phyloP scores from a whole-genome alignment of 495 filamentous ascomycete species.

The Xylaria telfairii region DNA sequence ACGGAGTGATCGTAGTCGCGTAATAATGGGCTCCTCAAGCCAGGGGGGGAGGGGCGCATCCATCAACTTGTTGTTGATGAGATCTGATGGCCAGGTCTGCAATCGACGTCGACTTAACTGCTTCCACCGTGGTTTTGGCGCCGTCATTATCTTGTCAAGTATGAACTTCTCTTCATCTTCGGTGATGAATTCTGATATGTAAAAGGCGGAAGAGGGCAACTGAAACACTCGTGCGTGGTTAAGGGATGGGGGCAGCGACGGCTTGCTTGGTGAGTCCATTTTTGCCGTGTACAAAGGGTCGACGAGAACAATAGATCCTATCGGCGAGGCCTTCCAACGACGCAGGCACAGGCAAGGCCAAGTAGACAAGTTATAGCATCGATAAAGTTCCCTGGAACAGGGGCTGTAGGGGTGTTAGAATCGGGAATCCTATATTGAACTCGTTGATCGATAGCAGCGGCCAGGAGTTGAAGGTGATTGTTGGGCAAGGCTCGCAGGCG shows the following conservation, averaged over 20 bases:
- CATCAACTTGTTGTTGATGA: constrained; percentile 76
- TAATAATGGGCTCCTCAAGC: constrained; percentile 73
- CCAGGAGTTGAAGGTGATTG: neutral
- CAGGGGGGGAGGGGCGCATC: constrained; percentile 76
- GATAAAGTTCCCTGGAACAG: too few species aligned
- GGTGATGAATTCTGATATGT: constrained; percentile 87
- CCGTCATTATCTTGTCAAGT: constrained; percentile 68
- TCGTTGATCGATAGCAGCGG: neutral
- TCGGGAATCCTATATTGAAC: neutral
- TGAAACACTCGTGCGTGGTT: constrained; percentile 59
- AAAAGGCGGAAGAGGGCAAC: constrained; percentile 75
- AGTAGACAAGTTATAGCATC: too few species aligned
- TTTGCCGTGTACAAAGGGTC: neutral
- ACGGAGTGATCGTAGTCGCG: constrained; percentile 65
- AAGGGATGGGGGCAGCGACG: constrained; percentile 49
- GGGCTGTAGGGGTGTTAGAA: neutral
- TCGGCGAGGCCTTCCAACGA: neutral
- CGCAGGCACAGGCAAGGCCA: too few species aligned
- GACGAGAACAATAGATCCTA: neutral
- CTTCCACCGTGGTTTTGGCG: constrained; percentile 82
- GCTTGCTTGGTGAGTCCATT: constrained; percentile 20
- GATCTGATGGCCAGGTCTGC: constrained; percentile 85
- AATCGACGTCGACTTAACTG: constrained; percentile 83
- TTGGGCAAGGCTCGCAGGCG: neutral
- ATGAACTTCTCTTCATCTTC: constrained; percentile 74